A percentile compares a stretch with the other conserved stretches of the same genome.
These are phyloP conservation scores for Plasmodiophora brassicae DNA, from an alignment of 208 protist genomes.

Conservation along the genomic window DNA sequence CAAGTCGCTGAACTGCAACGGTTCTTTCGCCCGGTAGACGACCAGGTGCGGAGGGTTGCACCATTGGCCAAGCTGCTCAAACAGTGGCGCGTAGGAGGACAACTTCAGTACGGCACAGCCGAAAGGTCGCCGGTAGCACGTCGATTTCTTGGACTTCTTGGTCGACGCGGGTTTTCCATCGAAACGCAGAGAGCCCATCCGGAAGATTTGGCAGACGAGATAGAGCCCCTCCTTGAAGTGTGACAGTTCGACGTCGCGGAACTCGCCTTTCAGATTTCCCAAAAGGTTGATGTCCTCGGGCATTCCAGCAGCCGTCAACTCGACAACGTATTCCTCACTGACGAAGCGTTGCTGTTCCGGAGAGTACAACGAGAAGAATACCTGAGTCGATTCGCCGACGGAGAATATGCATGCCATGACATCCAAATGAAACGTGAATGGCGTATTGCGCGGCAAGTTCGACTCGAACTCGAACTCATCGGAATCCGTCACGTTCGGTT, in stretches of 20 bases:
- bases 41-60: not conserved
- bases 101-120: not conserved
- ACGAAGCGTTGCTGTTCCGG: not conserved
- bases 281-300: slow-evolving; percentile 27
- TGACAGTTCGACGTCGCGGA: not conserved
- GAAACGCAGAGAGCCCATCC: not conserved
- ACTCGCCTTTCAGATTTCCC: not conserved
- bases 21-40: slow-evolving; percentile 1
- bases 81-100: not conserved
- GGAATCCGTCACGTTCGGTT: no score
- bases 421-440: not conserved
- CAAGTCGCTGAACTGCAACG: not conserved
- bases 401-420: slow-evolving; percentile 32
- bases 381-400: not conserved
- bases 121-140: not conserved
- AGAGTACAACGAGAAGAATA: slow-evolving; percentile 8
- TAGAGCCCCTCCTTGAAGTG: not conserved
- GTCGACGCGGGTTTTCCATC: not conserved
- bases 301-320: not conserved
- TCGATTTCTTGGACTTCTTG: not conserved
- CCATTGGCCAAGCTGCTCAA: slow-evolving; percentile 6
- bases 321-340: slow-evolving; percentile 22
- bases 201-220: slow-evolving; percentile 10
- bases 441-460: not conserved
- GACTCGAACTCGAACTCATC: not conserved